Evolutionary conservation across 768 basidiomycete genomes (phyloP).

Genomic region (Baorangia bicolor): DNA sequence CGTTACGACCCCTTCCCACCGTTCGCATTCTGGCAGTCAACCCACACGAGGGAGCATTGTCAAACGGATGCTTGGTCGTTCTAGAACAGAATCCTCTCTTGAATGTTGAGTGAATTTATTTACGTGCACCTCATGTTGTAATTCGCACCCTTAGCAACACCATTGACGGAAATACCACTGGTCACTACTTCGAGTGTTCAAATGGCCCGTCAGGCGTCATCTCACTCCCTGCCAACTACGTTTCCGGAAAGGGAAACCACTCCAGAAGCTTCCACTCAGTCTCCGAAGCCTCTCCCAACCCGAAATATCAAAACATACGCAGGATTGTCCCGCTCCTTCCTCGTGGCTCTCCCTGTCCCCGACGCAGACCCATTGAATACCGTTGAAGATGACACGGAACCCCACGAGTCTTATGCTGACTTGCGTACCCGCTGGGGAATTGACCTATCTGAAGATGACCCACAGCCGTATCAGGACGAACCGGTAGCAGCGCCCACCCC

Average conservation of each 20-base stretch:
- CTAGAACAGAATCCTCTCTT: constrained; percentile 60
- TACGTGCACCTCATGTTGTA: background rate
- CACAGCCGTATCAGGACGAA: constrained; percentile 34
- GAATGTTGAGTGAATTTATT: constrained; percentile 17
- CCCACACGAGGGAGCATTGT: constrained; percentile 46
- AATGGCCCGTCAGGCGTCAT: constrained; percentile 22
- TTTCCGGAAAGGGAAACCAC: constrained; percentile 25
- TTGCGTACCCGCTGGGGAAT: constrained; percentile 80
- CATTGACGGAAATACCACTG: background rate
- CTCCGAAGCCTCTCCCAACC: constrained; percentile 26
- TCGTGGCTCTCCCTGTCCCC: constrained; percentile 55
- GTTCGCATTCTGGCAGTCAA: constrained; percentile 28
- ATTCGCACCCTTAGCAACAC: background rate
- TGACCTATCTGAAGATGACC: constrained; percentile 75
- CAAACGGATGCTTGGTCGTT: constrained; percentile 71
- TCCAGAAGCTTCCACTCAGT: constrained; percentile 24
- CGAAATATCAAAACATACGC: constrained; percentile 66
- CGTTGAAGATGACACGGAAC: constrained; percentile 49
- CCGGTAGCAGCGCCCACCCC: background rate
- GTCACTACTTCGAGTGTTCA: background rate
- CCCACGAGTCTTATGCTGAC: constrained; percentile 73
- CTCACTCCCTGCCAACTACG: constrained; percentile 23
- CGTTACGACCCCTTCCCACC: constrained; percentile 1
- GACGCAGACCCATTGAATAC: constrained; percentile 25
- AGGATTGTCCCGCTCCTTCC: constrained; percentile 77